Conservation (phyloP, 106 monocot genomes). For the Amphibolis antarctica region DNA sequence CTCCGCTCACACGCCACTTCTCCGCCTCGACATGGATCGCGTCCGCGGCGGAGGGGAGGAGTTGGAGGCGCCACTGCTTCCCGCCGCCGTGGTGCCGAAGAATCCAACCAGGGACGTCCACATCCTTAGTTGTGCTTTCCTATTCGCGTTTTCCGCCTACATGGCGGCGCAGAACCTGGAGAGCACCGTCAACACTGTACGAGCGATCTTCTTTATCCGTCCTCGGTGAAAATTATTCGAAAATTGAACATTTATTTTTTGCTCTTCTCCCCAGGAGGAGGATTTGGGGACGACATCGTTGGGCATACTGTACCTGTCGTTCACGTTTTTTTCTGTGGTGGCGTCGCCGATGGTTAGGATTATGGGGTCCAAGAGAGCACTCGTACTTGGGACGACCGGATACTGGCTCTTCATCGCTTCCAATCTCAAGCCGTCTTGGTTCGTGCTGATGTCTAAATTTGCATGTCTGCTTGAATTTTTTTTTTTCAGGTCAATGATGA, state of each 20-base stretch:
- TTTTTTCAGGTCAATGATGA: no score
- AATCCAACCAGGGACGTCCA: constrained; percentile 38
- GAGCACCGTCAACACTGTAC: constrained; percentile 82
- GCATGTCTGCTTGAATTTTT: no score
- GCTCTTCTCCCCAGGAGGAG: constrained; percentile 33
- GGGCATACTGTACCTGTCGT: constrained; percentile 77
- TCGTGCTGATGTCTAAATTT: neutral
- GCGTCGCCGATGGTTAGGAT: constrained; percentile 53
- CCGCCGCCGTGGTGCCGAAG: neutral
- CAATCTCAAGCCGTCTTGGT: constrained; percentile 80
- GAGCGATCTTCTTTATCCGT: no score
- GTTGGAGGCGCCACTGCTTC: neutral
- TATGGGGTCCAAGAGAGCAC: constrained; percentile 63
- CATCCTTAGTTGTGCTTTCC: constrained; percentile 62
- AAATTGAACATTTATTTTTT: no score
- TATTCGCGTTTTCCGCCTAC: constrained; percentile 89
- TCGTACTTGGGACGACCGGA: constrained; percentile 68
- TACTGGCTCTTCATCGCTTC: constrained; percentile 89
- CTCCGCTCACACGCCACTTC: constrained; percentile 25
- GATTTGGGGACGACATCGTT: constrained; percentile 69
- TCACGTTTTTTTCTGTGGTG: constrained; percentile 71
- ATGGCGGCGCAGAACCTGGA: constrained; percentile 83
- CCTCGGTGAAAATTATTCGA: no score
- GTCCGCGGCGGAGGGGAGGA: neutral
- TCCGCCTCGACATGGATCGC: constrained; percentile 51